These are phyloP conservation scores for Sporisorium exsertum DNA, from an alignment of 1,284 basidiomycete species.

Conservation along the genomic window DNA sequence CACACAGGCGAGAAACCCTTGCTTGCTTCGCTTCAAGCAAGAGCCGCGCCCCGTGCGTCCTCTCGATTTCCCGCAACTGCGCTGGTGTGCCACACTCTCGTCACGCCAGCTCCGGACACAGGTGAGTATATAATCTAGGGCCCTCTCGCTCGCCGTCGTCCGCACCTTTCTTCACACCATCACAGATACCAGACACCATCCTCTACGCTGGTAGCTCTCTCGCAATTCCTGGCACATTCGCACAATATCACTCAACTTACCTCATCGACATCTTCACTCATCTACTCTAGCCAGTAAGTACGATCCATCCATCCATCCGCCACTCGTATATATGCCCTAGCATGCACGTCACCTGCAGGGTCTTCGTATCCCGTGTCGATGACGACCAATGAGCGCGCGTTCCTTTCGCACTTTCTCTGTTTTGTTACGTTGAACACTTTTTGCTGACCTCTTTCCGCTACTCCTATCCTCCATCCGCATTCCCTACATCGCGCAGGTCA, in stretches of 20 bases:
- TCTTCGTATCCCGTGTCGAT: constrained; percentile 11
- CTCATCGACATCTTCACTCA: background rate
- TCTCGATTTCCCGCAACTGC: background rate
- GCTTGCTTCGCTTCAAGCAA: constrained; percentile 3
- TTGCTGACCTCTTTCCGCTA: background rate
- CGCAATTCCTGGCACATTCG: background rate
- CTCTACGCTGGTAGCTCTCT: constrained; percentile 5
- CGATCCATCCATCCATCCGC: constrained; percentile 33
- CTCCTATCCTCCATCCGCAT: background rate
- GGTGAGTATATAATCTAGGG: constrained; percentile 28
- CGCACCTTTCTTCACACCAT: constrained; percentile 8
- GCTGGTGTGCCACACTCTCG: constrained; percentile 12
- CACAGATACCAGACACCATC: constrained; percentile 16
- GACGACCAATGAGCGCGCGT: constrained; percentile 18
- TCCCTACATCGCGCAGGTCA: constrained; percentile 16
- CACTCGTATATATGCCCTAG: background rate
- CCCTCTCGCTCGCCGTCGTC: background rate
- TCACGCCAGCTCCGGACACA: constrained; percentile 4
- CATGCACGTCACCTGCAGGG: constrained; percentile 40
- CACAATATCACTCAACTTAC: background rate
- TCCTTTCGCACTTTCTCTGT: background rate
- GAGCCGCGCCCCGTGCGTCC: constrained; percentile 18
- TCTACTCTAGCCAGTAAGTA: constrained; percentile 28
- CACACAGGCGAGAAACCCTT: constrained; percentile 10
- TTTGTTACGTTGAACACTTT: background rate